These are phyloP conservation scores for Scalesia atractyloides DNA, from an alignment of 129 eudicot genomes.

Conservation along the genomic window DNA sequence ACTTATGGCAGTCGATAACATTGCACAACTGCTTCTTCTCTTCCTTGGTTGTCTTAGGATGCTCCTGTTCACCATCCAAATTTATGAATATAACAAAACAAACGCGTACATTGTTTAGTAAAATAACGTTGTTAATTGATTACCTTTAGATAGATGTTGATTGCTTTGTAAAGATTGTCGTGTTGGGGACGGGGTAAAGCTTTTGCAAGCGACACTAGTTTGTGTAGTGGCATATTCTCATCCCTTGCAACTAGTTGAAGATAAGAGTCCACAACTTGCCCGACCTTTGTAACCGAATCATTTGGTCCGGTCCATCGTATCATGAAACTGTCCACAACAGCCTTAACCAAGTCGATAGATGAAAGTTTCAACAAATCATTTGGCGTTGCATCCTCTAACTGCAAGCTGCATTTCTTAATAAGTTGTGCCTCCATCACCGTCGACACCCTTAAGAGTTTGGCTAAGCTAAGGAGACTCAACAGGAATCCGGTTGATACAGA, in stretches of 20 bases:
- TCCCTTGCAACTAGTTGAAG: slow-evolving; percentile 60
- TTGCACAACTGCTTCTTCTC: slow-evolving; percentile 78
- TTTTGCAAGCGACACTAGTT: slow-evolving; percentile 61
- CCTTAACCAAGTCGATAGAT: slow-evolving; percentile 51
- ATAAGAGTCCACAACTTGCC: slow-evolving; percentile 59
- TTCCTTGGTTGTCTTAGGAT: slow-evolving; percentile 63
- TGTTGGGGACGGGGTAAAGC: slow-evolving; percentile 66
- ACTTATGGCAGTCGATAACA: slow-evolving; percentile 64
- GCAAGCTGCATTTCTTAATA: slow-evolving; percentile 55
- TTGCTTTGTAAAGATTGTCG: slow-evolving; percentile 77
- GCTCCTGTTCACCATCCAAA: slow-evolving; percentile 47
- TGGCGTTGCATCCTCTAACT: slow-evolving; percentile 59
- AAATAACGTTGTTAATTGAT: neutral
- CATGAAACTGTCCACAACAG: slow-evolving; percentile 57
- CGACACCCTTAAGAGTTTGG: slow-evolving; percentile 47
- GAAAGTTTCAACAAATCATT: slow-evolving; percentile 51
- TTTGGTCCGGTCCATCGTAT: slow-evolving; percentile 52
- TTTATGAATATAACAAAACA: neutral
- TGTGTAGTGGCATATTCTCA: slow-evolving; percentile 48
- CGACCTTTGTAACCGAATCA: slow-evolving; percentile 45
- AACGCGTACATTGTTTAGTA: too few relatives aligned
- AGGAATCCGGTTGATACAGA: slow-evolving; percentile 75
- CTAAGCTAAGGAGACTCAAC: slow-evolving; percentile 55
- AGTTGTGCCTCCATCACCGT: slow-evolving; percentile 52
- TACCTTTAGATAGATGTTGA: slow-evolving; percentile 65